Percentiles rank a stretch among this genome's conserved stretches.
Evolutionary conservation across 352 stramenopile genomes (phyloP).

Genomic region (Globisporangium parvum): DNA sequence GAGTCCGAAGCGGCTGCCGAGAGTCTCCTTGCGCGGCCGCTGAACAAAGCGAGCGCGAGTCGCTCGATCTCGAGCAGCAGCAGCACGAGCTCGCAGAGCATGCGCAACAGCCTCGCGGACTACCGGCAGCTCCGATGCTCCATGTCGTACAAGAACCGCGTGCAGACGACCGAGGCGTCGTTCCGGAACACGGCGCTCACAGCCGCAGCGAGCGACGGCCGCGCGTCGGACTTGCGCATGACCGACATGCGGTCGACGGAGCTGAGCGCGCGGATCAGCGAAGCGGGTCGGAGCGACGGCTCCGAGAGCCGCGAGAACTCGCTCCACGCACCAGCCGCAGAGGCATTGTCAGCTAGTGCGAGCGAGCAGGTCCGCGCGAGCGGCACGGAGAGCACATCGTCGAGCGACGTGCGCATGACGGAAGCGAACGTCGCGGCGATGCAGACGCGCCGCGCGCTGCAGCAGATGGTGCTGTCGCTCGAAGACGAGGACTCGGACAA

Average conservation of each 20-base stretch:
- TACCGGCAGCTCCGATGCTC: slow-evolving; percentile 77
- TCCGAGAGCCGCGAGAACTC: slow-evolving; percentile 8
- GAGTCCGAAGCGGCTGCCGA: slow-evolving; percentile 6
- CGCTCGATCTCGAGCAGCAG: slow-evolving; percentile 13
- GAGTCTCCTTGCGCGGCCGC: not conserved
- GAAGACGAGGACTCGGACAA: slow-evolving; percentile 63
- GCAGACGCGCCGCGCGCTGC: slow-evolving; percentile 73
- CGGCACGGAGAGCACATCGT: not conserved
- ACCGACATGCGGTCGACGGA: slow-evolving; percentile 23
- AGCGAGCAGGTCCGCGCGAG: slow-evolving; percentile 16
- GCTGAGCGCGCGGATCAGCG: slow-evolving; percentile 15
- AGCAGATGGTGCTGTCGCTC: slow-evolving; percentile 81
- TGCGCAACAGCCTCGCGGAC: slow-evolving; percentile 37
- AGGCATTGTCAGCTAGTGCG: not conserved
- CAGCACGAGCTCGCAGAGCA: slow-evolving; percentile 12
- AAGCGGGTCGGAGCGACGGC: slow-evolving; percentile 4
- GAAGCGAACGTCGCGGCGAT: slow-evolving; percentile 61
- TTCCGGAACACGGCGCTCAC: slow-evolving; percentile 17
- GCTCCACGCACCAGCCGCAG: not conserved
- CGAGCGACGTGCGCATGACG: slow-evolving; percentile 33
- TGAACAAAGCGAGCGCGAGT: slow-evolving; percentile 1
- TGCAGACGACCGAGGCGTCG: slow-evolving; percentile 16
- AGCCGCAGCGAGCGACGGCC: slow-evolving; percentile 6
- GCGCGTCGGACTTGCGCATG: slow-evolving; percentile 15
- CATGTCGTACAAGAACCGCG: slow-evolving; percentile 86